Conservation (phyloP, 495 filamentous ascomycete species). For the Penicillium odoratum region DNA sequence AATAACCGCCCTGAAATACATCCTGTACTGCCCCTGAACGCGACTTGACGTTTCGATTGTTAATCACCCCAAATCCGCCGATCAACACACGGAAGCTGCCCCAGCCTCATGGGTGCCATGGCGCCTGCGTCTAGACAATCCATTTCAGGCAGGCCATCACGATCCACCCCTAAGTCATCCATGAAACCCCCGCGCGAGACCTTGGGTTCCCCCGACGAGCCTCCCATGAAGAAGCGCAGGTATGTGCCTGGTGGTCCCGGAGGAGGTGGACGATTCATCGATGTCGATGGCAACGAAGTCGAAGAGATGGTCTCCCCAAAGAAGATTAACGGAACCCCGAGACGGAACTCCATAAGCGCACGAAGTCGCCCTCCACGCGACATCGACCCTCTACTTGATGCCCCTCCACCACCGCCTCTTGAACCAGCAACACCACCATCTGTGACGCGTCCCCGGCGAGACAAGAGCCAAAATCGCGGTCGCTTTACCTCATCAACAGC, state of each 20-base stretch:
- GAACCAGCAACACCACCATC: slow-evolving; percentile 47
- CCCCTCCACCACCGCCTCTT: slow-evolving; percentile 39
- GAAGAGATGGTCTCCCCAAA: slow-evolving; percentile 39
- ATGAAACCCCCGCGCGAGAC: slow-evolving; percentile 37
- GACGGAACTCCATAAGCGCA: slow-evolving; percentile 29
- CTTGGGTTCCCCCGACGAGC: slow-evolving; percentile 43
- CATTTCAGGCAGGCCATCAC: slow-evolving; percentile 34
- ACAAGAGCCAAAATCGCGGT: slow-evolving; percentile 49
- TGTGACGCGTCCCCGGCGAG: slow-evolving; percentile 49
- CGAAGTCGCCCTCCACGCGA: slow-evolving; percentile 32
- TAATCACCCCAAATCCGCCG: slow-evolving; percentile 19
- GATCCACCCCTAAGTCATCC: slow-evolving; percentile 33
- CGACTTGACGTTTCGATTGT: slow-evolving; percentile 26
- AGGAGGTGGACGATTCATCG: slow-evolving; percentile 75
- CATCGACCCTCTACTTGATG: slow-evolving; percentile 24
- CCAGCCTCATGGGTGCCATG: slow-evolving; percentile 21
- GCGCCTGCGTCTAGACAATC: slow-evolving; percentile 27
- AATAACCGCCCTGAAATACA: background rate
- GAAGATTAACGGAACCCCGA: slow-evolving; percentile 17
- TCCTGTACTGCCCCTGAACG: slow-evolving; percentile 15
- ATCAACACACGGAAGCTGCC: slow-evolving; percentile 16
- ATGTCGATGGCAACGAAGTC: slow-evolving; percentile 62
- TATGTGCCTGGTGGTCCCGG: slow-evolving; percentile 80
- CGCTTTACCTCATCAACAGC: slow-evolving; percentile 80
- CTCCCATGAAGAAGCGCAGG: slow-evolving; percentile 53